Percentiles rank a stretch among this genome's conserved stretches.
Evolutionary conservation across 2,329 filamentous ascomycete species (phyloP).

Genomic region (Raffaelea deltoideospora): DNA sequence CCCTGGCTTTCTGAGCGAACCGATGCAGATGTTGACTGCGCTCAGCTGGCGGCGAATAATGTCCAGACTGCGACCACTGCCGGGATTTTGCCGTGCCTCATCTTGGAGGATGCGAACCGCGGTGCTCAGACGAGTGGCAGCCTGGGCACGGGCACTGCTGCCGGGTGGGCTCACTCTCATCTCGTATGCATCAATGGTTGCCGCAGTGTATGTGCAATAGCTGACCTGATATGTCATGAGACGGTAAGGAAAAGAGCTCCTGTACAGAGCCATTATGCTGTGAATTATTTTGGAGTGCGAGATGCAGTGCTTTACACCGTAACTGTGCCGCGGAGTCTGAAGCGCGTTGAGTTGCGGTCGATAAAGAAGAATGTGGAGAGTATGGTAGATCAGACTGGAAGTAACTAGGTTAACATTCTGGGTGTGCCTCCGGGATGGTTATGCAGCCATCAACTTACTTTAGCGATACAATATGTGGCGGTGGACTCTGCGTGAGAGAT

Average conservation of each 20-base stretch:
- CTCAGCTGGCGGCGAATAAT: not conserved
- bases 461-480: not conserved
- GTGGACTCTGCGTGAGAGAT: not conserved
- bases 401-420: too few relatives aligned
- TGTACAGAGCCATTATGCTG: not conserved
- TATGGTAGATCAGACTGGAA: not conserved
- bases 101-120: not conserved
- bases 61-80: not conserved
- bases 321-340: not conserved
- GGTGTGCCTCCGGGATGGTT: not conserved
- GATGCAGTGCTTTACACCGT: not conserved
- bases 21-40: too few relatives aligned
- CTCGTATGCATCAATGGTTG: not conserved
- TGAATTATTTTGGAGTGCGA: not conserved
- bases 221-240: not conserved
- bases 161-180: not conserved
- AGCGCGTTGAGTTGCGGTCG: not conserved
- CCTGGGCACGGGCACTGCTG: not conserved
- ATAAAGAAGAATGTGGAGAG: not conserved
- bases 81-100: not conserved
- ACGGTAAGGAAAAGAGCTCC: not conserved
- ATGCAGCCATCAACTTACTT: not conserved
- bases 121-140: not conserved
- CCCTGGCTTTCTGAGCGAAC: too few relatives aligned
- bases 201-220: not conserved